phyloP scores from a whole-genome alignment of 2,329 filamentous ascomycete genomes.

The Botrytis squamosa region DNA sequence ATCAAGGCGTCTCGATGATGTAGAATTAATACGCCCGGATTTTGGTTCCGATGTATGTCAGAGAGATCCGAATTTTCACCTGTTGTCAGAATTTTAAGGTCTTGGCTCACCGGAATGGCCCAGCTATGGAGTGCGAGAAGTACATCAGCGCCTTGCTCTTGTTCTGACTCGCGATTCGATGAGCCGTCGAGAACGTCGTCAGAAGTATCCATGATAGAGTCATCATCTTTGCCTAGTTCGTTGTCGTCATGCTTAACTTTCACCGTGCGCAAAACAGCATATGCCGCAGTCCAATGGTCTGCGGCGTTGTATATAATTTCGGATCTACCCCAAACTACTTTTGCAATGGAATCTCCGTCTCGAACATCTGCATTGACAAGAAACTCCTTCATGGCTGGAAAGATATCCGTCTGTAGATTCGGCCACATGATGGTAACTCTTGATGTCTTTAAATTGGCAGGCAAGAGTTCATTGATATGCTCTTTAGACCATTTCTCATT shows the following conservation, averaged over 20 bases:
- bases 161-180: neutral
- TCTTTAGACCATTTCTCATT: neutral
- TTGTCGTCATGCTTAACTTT: neutral
- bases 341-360: conserved; percentile 5
- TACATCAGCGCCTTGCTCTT: too few species aligned
- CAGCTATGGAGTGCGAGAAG: neutral
- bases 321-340: neutral
- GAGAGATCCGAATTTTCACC: neutral
- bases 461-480: neutral
- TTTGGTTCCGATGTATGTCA: neutral
- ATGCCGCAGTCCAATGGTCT: neutral
- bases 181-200: neutral
- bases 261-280: neutral
- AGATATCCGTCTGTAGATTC: neutral
- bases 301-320: neutral
- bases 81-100: neutral
- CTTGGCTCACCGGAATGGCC: neutral
- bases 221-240: neutral
- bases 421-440: neutral
- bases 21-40: neutral
- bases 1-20: conserved; percentile 5
- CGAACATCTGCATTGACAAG: neutral
- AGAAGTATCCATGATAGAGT: neutral
- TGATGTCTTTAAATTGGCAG: neutral
- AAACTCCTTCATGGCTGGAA: neutral